Percentiles rank a stretch among this genome's conserved stretches.
Conservation (phyloP, 257 asterid genomes). For the Cruciata laevipes region DNA sequence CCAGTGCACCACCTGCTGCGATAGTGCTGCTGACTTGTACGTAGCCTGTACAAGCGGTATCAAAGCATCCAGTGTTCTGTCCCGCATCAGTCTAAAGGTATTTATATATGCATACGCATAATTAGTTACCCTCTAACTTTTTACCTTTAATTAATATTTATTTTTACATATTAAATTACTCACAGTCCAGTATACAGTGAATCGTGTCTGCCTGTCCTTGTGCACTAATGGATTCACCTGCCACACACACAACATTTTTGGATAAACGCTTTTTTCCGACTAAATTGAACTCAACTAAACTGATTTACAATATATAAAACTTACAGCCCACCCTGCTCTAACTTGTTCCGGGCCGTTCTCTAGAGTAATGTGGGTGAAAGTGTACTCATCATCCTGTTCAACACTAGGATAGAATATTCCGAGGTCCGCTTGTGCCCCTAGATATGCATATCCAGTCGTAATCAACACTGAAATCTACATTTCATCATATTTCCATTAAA, state of each 20-base stretch:
- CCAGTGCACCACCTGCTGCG: neutral
- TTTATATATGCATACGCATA: too few species aligned
- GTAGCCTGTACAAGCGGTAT: neutral
- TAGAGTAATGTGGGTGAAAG: neutral
- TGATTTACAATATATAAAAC: neutral
- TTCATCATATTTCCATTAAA: too few species aligned
- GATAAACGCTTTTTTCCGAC: too few species aligned
- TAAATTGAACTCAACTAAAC: too few species aligned
- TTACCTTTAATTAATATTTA: too few species aligned
- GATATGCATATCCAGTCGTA: neutral
- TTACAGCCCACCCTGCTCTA: neutral
- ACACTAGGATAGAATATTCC: neutral
- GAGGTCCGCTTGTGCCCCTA: neutral
- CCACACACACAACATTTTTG: too few species aligned
- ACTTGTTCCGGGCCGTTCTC: neutral
- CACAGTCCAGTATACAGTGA: neutral
- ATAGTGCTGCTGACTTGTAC: neutral
- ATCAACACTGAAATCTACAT: neutral
- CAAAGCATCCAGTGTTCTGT: neutral
- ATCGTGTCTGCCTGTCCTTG: neutral
- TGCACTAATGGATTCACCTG: neutral
- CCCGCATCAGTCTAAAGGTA: neutral
- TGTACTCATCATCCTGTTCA: neutral
- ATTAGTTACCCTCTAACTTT: too few species aligned
- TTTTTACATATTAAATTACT: neutral